A percentile compares a stretch with the other conserved stretches of the same genome.
phyloP scores from a whole-genome alignment of 2,329 filamentous ascomycete genomes.

The Colletotrichum tabaci region DNA sequence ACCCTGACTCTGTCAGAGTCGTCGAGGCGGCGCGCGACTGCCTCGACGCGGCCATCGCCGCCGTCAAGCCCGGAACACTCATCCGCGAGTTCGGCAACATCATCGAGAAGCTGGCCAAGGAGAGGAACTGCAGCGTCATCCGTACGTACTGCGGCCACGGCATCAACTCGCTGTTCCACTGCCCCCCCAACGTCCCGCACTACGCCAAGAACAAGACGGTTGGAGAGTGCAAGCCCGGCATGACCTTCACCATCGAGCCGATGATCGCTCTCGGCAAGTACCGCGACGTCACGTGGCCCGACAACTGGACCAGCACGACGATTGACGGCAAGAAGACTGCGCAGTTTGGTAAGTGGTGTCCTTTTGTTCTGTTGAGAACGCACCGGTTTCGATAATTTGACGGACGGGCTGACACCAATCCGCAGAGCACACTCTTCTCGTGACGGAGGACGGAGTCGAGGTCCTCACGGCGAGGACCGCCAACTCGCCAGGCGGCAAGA shows the following conservation, averaged over 20 bases:
- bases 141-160: constrained; percentile 97
- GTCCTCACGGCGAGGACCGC: constrained; percentile 81
- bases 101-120: constrained; percentile 96
- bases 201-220: constrained; percentile 99
- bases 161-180: constrained; percentile 94
- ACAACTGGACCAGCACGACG: constrained; percentile 98
- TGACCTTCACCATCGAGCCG: constrained; percentile 99
- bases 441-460: constrained; percentile 87
- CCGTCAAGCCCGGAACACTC: constrained; percentile 92
- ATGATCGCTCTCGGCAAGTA: constrained; percentile 97
- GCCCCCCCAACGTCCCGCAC: constrained; percentile 93
- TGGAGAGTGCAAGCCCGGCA: constrained; percentile 92
- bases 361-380: too few relatives aligned
- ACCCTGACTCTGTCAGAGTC: constrained; percentile 90
- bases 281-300: constrained; percentile 95
- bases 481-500: constrained; percentile 82
- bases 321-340: constrained; percentile 90
- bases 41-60: constrained; percentile 89
- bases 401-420: constrained; percentile 44
- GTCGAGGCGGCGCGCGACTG: constrained; percentile 93
- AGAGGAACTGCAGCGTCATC: constrained; percentile 88
- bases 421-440: constrained; percentile 84
- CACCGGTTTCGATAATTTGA: background rate
- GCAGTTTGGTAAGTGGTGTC: constrained; percentile 82
- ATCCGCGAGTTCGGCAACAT: constrained; percentile 95